These are phyloP conservation scores for Saccharomyces hybrid DNA, from an alignment of 1,139 yeast genomes.

Conservation along the genomic window DNA sequence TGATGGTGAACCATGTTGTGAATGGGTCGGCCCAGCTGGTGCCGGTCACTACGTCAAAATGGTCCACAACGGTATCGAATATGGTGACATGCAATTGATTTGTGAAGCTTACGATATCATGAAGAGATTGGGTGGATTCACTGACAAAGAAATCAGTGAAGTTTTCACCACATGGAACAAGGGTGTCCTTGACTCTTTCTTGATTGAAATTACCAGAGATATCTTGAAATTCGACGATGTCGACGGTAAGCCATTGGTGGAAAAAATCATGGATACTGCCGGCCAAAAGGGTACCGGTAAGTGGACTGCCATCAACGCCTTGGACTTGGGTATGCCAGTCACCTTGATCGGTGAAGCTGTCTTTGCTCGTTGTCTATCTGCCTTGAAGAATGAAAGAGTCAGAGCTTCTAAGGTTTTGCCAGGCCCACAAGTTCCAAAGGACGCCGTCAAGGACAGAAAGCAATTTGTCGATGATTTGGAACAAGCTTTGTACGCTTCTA, in stretches of 20 bases:
- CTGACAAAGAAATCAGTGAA: slow-evolving; percentile 88
- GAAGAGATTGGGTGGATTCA: slow-evolving; percentile 89
- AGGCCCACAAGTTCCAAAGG: slow-evolving; percentile 65
- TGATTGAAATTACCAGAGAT: slow-evolving; percentile 94
- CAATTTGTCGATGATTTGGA: slow-evolving; percentile 88
- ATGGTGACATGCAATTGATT: slow-evolving; percentile 99
- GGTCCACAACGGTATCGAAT: slow-evolving; percentile 99
- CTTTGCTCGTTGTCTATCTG: slow-evolving; percentile 91
- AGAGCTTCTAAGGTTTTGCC: slow-evolving; percentile 69
- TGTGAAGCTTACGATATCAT: slow-evolving; percentile 95
- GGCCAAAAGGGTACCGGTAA: slow-evolving; percentile 99
- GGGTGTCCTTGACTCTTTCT: slow-evolving; percentile 96
- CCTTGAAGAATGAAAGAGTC: slow-evolving; percentile 84
- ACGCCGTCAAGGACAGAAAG: slow-evolving; percentile 63
- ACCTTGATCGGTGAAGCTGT: slow-evolving; percentile 98
- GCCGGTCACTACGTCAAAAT: slow-evolving; percentile 98
- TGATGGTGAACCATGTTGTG: slow-evolving; percentile 99
- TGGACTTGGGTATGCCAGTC: slow-evolving; percentile 97
- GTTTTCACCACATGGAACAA: slow-evolving; percentile 92
- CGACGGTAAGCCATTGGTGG: slow-evolving; percentile 89
- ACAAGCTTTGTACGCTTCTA: slow-evolving; percentile 97
- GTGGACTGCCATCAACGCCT: slow-evolving; percentile 98
- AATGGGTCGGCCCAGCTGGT: slow-evolving; percentile 99
- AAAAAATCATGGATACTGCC: slow-evolving; percentile 92
- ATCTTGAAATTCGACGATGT: slow-evolving; percentile 80